Evolutionary conservation across 2,329 filamentous ascomycete species (phyloP).

Genomic region (Elsinoe batatas): DNA sequence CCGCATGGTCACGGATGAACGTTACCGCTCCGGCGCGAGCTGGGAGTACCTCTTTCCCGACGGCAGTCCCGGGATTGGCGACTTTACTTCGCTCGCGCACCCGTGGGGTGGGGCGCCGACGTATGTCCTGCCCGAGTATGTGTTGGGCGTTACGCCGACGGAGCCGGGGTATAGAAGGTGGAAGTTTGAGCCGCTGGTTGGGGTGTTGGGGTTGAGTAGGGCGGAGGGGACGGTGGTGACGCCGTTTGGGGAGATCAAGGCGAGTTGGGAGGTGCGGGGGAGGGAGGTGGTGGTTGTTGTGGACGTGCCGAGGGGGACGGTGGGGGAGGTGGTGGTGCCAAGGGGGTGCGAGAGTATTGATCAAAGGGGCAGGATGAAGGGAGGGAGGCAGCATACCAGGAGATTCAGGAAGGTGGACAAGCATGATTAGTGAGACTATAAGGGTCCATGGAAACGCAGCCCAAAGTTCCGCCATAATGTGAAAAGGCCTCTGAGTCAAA

Average conservation of each 20-base stretch:
- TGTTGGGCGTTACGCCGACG: conserved; percentile 21
- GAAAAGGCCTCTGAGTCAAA: too few relatives aligned
- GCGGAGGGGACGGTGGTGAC: background rate
- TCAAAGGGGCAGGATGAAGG: too few relatives aligned
- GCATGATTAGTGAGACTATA: too few relatives aligned
- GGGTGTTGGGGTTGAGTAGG: background rate
- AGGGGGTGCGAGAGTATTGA: too few relatives aligned
- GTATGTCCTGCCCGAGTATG: conserved; percentile 34
- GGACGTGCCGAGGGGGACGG: background rate
- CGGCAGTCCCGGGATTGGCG: conserved; percentile 31
- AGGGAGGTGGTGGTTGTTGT: background rate
- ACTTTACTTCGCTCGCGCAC: conserved; percentile 35
- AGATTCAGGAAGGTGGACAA: too few relatives aligned
- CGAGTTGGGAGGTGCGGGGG: background rate
- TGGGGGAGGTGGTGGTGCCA: too few relatives aligned
- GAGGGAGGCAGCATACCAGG: too few relatives aligned
- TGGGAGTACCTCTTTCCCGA: conserved; percentile 38
- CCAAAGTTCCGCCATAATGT: too few relatives aligned
- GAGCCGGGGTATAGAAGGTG: conserved; percentile 18
- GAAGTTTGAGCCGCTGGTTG: background rate
- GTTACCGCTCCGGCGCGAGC: conserved; percentile 29
- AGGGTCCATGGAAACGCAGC: too few relatives aligned
- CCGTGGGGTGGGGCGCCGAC: conserved; percentile 39
- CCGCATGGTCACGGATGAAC: conserved; percentile 13
- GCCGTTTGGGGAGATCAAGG: background rate